phyloP scores from a whole-genome alignment of 768 basidiomycete genomes.

The Mycena amicta region DNA sequence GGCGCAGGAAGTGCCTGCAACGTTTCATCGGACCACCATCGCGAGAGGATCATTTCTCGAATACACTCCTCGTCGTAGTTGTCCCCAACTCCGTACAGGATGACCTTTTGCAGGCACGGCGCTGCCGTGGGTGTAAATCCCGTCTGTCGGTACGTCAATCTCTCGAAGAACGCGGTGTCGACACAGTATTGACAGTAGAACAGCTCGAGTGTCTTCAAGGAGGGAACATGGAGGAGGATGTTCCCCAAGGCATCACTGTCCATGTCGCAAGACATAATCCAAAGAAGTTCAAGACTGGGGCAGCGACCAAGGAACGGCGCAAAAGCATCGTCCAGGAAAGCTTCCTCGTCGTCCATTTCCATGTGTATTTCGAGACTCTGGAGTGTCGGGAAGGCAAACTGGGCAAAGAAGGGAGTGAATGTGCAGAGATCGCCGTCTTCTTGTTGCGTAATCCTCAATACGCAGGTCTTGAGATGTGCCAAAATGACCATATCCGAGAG shows the following conservation, averaged over 20 bases:
- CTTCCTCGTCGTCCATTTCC: no score
- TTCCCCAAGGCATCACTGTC: neutral
- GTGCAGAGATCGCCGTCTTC: neutral
- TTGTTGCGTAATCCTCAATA: neutral
- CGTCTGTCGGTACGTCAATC: neutral
- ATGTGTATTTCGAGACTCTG: neutral
- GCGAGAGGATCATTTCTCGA: no score
- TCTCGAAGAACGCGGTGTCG: neutral
- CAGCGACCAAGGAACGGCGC: neutral
- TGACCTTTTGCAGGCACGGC: neutral
- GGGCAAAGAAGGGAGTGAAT: neutral
- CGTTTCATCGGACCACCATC: slow-evolving; percentile 4
- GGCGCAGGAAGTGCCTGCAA: no score
- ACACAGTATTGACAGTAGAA: neutral
- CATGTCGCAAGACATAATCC: neutral
- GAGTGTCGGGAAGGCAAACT: neutral
- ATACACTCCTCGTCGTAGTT: neutral
- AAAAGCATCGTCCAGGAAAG: neutral
- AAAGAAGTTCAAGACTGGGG: neutral
- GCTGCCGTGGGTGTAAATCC: neutral
- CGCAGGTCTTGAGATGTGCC: neutral
- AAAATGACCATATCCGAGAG: neutral
- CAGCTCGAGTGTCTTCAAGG: neutral
- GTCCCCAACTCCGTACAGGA: neutral
- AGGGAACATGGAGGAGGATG: neutral